phyloP scores from a whole-genome alignment of 1,139 yeast genomes.

The Geotrichum histeridarum region DNA sequence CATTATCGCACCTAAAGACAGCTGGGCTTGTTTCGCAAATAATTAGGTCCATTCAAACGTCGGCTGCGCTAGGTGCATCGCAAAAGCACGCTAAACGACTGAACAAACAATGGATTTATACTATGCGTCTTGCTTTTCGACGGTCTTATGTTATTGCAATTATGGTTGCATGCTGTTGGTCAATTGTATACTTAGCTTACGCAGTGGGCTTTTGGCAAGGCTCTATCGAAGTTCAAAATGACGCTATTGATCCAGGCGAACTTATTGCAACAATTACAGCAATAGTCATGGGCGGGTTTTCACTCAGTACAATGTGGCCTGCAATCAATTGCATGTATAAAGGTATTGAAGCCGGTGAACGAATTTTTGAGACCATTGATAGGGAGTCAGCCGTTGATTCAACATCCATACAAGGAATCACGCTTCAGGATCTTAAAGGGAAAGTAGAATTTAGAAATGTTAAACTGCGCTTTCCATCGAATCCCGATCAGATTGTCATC shows the following conservation, averaged over 20 bases:
- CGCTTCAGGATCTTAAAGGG: conserved; percentile 26
- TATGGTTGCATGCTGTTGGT: conserved; percentile 39
- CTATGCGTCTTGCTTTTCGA: conserved; percentile 32
- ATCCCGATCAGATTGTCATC: conserved; percentile 67
- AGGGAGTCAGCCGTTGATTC: conserved; percentile 40
- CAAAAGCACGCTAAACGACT: conserved; percentile 36
- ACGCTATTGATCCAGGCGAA: conserved; percentile 34
- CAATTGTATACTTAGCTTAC: conserved; percentile 36
- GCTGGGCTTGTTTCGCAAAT: conserved; percentile 22
- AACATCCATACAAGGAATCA: conserved; percentile 29
- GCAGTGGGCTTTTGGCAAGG: conserved; percentile 46
- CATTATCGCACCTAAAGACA: conserved; percentile 24
- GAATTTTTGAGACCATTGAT: conserved; percentile 42
- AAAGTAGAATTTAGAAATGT: conserved; percentile 62
- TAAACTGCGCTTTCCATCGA: conserved; percentile 72
- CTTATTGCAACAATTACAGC: conserved; percentile 39
- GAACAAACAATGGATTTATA: conserved; percentile 32
- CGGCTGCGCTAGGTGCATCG: conserved; percentile 44
- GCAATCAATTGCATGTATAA: conserved; percentile 39
- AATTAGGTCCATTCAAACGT: conserved; percentile 40
- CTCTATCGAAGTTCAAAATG: conserved; percentile 37
- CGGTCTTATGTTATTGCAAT: conserved; percentile 35
- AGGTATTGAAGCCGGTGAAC: conserved; percentile 41
- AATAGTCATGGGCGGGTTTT: conserved; percentile 42
- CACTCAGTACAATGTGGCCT: conserved; percentile 41